phyloP scores from a whole-genome alignment of 352 stramenopile genomes.

The Aphanomyces astaci region DNA sequence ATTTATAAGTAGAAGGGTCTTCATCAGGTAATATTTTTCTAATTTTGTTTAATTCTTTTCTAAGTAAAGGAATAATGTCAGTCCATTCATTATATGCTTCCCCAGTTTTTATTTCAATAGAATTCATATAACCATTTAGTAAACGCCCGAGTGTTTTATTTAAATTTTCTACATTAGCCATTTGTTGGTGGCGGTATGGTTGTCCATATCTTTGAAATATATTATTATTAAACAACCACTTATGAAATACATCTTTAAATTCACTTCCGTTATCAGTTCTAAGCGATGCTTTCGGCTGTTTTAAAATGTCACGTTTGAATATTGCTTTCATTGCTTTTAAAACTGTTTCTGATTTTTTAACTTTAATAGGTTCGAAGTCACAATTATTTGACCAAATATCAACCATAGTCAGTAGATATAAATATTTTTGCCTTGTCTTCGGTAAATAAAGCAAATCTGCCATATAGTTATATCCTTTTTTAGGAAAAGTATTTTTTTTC shows the following conservation, averaged over 20 bases:
- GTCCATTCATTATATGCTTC: conserved; percentile 10
- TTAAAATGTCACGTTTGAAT: conserved; percentile 16
- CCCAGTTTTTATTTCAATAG: conserved; percentile 9
- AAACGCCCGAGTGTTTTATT: conserved; percentile 10
- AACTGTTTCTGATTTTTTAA: background rate
- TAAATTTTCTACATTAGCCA: conserved; percentile 21
- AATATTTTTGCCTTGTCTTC: conserved; percentile 19
- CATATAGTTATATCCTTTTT: too few relatives aligned
- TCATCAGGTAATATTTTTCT: conserved; percentile 21
- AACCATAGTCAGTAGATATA: conserved; percentile 14
- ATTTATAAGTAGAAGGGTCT: conserved; percentile 4
- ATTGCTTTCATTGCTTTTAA: conserved; percentile 20
- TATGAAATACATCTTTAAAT: conserved; percentile 23
- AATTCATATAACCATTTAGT: conserved; percentile 24
- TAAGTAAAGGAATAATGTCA: background rate
- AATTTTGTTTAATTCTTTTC: conserved; percentile 24
- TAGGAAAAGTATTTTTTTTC: conserved; percentile 17
- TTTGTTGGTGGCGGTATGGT: conserved; percentile 17
- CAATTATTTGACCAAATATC: conserved; percentile 6
- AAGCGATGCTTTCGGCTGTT: conserved; percentile 5
- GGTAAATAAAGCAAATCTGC: too few relatives aligned
- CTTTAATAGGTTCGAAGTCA: conserved; percentile 13
- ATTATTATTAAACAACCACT: conserved; percentile 17
- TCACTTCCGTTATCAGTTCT: conserved; percentile 21
- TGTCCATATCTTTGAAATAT: conserved; percentile 20